Percentiles rank a stretch among this genome's conserved stretches.
phyloP scores from a whole-genome alignment of 1,284 basidiomycete genomes.

The Trichosporon ovoides region DNA sequence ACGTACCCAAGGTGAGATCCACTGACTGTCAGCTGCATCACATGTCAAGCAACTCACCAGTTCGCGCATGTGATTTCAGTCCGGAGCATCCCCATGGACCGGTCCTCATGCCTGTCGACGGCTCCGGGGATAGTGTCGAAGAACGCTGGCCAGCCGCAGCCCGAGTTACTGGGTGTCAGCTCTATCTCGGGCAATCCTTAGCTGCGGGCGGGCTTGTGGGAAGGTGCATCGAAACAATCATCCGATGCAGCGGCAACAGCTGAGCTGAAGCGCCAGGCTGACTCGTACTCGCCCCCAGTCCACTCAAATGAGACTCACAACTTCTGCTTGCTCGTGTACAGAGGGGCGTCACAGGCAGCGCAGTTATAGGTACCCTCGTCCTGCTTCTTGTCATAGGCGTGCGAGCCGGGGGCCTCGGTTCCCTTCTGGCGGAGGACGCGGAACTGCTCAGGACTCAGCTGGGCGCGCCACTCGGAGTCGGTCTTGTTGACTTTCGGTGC shows the following conservation, averaged over 20 bases:
- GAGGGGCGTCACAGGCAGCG: slow-evolving; percentile 50
- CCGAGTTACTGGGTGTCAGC: slow-evolving; percentile 57
- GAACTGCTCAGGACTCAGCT: slow-evolving; percentile 82
- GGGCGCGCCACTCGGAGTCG: slow-evolving; percentile 78
- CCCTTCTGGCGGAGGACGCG: slow-evolving; percentile 78
- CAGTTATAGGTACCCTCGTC: slow-evolving; percentile 61
- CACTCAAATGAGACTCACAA: slow-evolving; percentile 52
- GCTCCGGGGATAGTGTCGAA: slow-evolving; percentile 91
- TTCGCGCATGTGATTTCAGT: slow-evolving; percentile 48
- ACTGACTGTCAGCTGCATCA: slow-evolving; percentile 51
- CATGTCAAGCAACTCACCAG: slow-evolving; percentile 39
- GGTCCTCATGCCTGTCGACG: slow-evolving; percentile 57
- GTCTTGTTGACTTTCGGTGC: slow-evolving; percentile 54
- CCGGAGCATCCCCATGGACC: slow-evolving; percentile 48
- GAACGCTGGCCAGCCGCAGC: slow-evolving; percentile 97
- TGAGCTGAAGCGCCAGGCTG: background rate
- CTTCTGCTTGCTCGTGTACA: slow-evolving; percentile 85
- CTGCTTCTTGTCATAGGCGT: slow-evolving; percentile 66
- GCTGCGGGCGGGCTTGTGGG: background rate
- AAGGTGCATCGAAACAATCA: background rate
- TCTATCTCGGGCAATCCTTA: background rate
- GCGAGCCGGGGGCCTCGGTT: slow-evolving; percentile 72
- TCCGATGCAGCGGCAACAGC: too few relatives aligned
- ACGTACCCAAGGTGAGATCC: slow-evolving; percentile 73
- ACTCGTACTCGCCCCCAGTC: background rate